Evolutionary conservation across 176 grass and related monocot species (phyloP), one percentile per base, ranked within the genome.

Genomic region (Bothriochloa decipiens): DNA sequence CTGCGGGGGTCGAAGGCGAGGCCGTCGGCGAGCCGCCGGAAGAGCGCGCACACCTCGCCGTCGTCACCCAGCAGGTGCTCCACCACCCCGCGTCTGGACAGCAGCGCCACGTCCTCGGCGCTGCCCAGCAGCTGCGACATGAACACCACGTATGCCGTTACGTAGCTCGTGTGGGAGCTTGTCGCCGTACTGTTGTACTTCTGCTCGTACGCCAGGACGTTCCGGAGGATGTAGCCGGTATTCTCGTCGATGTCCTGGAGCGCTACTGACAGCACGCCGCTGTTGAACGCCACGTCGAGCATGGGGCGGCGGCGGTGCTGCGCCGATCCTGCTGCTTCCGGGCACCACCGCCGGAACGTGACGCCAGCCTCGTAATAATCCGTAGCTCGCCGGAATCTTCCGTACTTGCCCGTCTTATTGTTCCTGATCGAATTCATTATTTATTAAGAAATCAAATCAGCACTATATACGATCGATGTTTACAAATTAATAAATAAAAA

Each of bases 351-450:
- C 11, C 78, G 13, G 78, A 81, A 68, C 29, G 6, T 81, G 15
- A 81, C 78, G 45, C 78, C 78, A 18, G 78, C 78, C 25, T 81
- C 78, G 78, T 81, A 53, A 3, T 81, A 81, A 41, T 81, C 78
- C 6, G 65, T 50, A 9, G 78, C 64, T 53, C 65, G 64, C 45
- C 65, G 28, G 78, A 81, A 69, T 37, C 78, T 36, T 17, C 78
- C 78, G 28, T 61, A 61, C 9, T 61, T 60, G 12, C 45, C 45
- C 13, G 13, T 47, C 45, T 3, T 47, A 2, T 47, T 47, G 45
- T 47, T 15, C 45, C 45, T 47, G 45, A 47, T 15, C 45, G 45
- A 47, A 13, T 12, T 46, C 43, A 46, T 46, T 12, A 46, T 46
- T 46, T 9, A 10, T 43, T 11, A 0, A 43, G 10, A 43, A 43